Percentiles rank a stretch among this genome's conserved stretches.
phyloP scores from a whole-genome alignment of 495 filamentous ascomycete genomes.

The Daldinia grandis region DNA sequence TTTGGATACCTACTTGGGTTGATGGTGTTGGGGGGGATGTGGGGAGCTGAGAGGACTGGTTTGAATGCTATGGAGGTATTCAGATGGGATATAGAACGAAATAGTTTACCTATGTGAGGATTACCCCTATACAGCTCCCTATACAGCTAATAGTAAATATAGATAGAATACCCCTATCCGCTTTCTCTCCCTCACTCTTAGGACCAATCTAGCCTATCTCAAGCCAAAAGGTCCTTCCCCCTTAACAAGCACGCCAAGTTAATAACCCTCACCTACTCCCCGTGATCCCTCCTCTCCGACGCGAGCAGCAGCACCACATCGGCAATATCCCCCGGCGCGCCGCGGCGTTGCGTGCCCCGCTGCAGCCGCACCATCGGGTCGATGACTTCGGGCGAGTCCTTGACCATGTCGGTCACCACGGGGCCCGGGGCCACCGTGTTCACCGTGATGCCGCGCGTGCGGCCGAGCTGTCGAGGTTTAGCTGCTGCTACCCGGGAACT shows the following conservation, averaged over 20 bases:
- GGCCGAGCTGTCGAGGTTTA: conserved; percentile 42
- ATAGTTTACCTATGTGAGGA: background rate
- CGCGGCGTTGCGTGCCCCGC: conserved; percentile 30
- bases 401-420: conserved; percentile 42
- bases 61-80: background rate
- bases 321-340: conserved; percentile 54
- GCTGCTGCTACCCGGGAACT: too few relatives aligned
- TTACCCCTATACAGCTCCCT: background rate
- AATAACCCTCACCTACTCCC: background rate
- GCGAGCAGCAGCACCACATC: conserved; percentile 58
- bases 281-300: conserved; percentile 55
- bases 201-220: background rate
- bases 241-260: background rate
- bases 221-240: background rate
- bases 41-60: background rate
- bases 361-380: background rate
- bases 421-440: conserved; percentile 52
- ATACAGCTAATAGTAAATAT: background rate
- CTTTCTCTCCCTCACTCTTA: background rate
- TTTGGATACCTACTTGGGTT: background rate
- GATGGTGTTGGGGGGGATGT: background rate
- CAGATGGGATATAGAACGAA: background rate
- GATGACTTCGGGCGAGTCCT: conserved; percentile 1
- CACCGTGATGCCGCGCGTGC: conserved; percentile 50
- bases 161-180: background rate